These are phyloP conservation scores for Hyphopichia wangnamkhiaoensis DNA, from an alignment of 1,139 yeast species.

Conservation along the genomic window DNA sequence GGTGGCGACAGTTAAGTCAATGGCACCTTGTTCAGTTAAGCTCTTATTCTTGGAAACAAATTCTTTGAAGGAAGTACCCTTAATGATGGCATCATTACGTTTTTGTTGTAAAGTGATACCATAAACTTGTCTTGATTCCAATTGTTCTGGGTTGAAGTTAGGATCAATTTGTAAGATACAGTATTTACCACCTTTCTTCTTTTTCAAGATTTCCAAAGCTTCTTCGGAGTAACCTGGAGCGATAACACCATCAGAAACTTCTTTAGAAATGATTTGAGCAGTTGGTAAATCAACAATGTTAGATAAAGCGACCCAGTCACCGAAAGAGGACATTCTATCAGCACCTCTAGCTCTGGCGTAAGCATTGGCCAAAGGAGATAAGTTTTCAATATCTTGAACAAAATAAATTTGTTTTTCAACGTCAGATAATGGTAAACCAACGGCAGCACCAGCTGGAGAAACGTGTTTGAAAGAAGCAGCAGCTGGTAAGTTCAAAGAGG, in stretches of 20 bases:
- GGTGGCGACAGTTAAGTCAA: slow-evolving; percentile 95
- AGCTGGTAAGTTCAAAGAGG: slow-evolving; percentile 93
- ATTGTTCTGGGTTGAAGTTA: slow-evolving; percentile 75
- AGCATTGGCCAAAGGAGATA: slow-evolving; percentile 95
- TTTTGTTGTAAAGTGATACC: slow-evolving; percentile 95
- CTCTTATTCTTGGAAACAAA: slow-evolving; percentile 84
- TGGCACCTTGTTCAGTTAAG: slow-evolving; percentile 86
- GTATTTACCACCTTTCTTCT: slow-evolving; percentile 97
- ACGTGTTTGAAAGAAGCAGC: slow-evolving; percentile 99
- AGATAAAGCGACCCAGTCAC: slow-evolving; percentile 96
- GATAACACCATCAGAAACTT: slow-evolving; percentile 97
- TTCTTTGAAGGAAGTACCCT: slow-evolving; percentile 83
- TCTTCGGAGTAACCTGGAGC: slow-evolving; percentile 96
- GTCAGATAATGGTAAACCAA: slow-evolving; percentile 88
- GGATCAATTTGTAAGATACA: slow-evolving; percentile 96
- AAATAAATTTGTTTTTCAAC: slow-evolving; percentile 93
- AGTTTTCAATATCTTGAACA: slow-evolving; percentile 90
- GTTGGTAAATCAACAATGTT: slow-evolving; percentile 96
- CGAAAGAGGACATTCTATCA: slow-evolving; percentile 98
- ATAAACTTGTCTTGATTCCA: slow-evolving; percentile 92
- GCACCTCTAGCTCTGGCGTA: slow-evolving; percentile 99
- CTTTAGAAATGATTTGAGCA: slow-evolving; percentile 94
- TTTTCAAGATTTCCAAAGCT: slow-evolving; percentile 82
- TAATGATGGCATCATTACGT: slow-evolving; percentile 96
- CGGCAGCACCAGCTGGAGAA: slow-evolving; percentile 98